A percentile compares a stretch with the other conserved stretches of the same genome.
Evolutionary conservation across 176 grass and related monocot species (phyloP).

Genomic region (Aechmea fasciata): DNA sequence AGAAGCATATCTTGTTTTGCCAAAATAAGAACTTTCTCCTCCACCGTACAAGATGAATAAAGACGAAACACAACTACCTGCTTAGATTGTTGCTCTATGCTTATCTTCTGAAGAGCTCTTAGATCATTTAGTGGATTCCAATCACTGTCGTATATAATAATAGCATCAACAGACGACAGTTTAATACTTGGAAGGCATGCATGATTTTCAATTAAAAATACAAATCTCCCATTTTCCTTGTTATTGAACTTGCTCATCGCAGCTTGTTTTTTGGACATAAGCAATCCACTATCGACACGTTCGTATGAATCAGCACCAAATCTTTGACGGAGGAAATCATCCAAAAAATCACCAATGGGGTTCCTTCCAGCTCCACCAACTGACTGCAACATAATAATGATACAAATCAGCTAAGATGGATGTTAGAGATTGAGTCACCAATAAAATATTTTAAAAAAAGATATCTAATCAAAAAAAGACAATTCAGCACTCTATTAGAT

Average conservation of each 20-base stretch:
- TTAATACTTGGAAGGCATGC: slow-evolving; percentile 82
- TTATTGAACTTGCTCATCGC: slow-evolving; percentile 87
- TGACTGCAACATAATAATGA: slow-evolving; percentile 44
- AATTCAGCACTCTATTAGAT: neutral
- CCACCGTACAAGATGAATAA: slow-evolving; percentile 68
- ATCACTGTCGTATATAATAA: slow-evolving; percentile 78
- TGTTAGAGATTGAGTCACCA: neutral
- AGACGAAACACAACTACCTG: slow-evolving; percentile 56
- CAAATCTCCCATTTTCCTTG: slow-evolving; percentile 63
- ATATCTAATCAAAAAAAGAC: neutral
- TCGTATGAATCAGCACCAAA: slow-evolving; percentile 78
- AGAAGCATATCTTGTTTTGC: slow-evolving; percentile 61
- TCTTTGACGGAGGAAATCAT: slow-evolving; percentile 85
- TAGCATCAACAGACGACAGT: slow-evolving; percentile 66
- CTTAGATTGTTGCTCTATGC: slow-evolving; percentile 47
- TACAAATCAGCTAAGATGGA: slow-evolving; percentile 15
- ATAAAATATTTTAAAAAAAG: neutral
- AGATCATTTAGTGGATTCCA: slow-evolving; percentile 87
- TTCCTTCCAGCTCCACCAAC: slow-evolving; percentile 50
- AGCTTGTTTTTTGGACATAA: slow-evolving; percentile 44
- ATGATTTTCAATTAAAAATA: slow-evolving; percentile 77
- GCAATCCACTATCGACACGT: slow-evolving; percentile 57
- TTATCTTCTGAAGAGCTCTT: slow-evolving; percentile 60
- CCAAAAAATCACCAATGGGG: slow-evolving; percentile 78
- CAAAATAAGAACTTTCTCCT: slow-evolving; percentile 73